Evolutionary conservation across 2,329 filamentous ascomycete species (phyloP).

Genomic region (Stylonectria norvegica): DNA sequence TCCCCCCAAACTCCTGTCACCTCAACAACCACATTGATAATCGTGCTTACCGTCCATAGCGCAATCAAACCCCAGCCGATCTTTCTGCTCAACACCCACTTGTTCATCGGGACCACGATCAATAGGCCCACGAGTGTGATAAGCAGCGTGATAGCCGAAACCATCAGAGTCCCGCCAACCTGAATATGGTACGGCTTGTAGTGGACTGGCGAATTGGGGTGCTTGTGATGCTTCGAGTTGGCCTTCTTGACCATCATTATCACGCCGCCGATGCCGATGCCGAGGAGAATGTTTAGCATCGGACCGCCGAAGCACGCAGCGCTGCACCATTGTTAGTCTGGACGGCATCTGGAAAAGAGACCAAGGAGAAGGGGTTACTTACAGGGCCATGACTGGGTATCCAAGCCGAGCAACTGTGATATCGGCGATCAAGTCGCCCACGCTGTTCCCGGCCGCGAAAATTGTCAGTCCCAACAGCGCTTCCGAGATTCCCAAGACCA

Average conservation of each 20-base stretch:
- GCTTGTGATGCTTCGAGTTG: constrained; percentile 60
- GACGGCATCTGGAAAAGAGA: too few species aligned
- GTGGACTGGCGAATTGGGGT: constrained; percentile 60
- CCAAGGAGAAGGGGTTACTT: constrained; percentile 31
- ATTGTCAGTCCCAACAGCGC: constrained; percentile 92
- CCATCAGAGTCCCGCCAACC: constrained; percentile 78
- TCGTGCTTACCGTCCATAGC: constrained; percentile 77
- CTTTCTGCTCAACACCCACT: constrained; percentile 77
- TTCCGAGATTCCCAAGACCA: constrained; percentile 89
- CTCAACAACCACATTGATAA: constrained; percentile 79
- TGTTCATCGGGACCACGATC: constrained; percentile 77
- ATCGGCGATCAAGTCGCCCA: constrained; percentile 91
- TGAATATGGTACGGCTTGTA: constrained; percentile 80
- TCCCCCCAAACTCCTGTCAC: constrained; percentile 53
- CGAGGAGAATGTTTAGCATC: constrained; percentile 94
- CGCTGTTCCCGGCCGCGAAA: constrained; percentile 92
- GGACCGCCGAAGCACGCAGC: constrained; percentile 97
- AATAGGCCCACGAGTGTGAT: constrained; percentile 75
- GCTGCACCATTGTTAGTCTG: constrained; percentile 31
- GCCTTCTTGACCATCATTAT: constrained; percentile 79
- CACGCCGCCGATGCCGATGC: constrained; percentile 85
- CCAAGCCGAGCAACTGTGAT: constrained; percentile 91
- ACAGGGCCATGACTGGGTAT: constrained; percentile 91
- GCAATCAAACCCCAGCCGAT: constrained; percentile 79
- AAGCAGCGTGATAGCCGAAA: constrained; percentile 80